Conservation (phyloP, 2,329 filamentous ascomycete species). For the Herpotrichia juniperi region DNA sequence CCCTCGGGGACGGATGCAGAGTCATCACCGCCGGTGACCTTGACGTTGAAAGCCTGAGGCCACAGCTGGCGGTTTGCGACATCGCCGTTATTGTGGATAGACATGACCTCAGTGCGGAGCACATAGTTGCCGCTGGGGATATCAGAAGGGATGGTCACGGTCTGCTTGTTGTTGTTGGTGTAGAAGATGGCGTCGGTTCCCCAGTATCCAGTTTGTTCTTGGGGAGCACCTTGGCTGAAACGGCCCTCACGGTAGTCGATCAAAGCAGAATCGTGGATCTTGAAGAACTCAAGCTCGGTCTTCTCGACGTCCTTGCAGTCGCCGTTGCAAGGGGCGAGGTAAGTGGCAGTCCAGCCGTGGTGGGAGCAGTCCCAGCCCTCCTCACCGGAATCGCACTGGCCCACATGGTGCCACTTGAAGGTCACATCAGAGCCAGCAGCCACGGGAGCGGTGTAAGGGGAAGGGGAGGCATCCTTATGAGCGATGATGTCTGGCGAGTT, state of each 20-base stretch:
- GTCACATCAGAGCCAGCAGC: conserved; percentile 36
- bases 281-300: conserved; percentile 35
- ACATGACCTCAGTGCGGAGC: conserved; percentile 41
- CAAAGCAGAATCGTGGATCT: conserved; percentile 30
- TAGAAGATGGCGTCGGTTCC: conserved; percentile 44
- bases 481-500: conserved; percentile 38
- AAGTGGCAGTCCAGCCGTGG: conserved; percentile 42
- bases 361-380: conserved; percentile 42
- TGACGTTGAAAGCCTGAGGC: conserved; percentile 44
- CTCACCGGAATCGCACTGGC: conserved; percentile 28
- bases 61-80: conserved; percentile 41
- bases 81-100: conserved; percentile 42
- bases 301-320: conserved; percentile 25
- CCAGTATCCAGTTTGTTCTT: conserved; percentile 37
- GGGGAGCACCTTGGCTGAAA: conserved; percentile 23
- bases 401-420: conserved; percentile 39
- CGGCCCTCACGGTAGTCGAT: conserved; percentile 36
- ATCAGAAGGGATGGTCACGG: conserved; percentile 36
- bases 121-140: conserved; percentile 44
- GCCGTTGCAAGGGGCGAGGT: conserved; percentile 40
- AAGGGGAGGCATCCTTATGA: conserved; percentile 35
- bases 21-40: conserved; percentile 37
- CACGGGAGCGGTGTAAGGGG: conserved; percentile 33
- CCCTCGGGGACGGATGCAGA: conserved; percentile 29
- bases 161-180: conserved; percentile 37